phyloP scores from a whole-genome alignment of 257 asterid genomes.

The Ehretia macrophylla region DNA sequence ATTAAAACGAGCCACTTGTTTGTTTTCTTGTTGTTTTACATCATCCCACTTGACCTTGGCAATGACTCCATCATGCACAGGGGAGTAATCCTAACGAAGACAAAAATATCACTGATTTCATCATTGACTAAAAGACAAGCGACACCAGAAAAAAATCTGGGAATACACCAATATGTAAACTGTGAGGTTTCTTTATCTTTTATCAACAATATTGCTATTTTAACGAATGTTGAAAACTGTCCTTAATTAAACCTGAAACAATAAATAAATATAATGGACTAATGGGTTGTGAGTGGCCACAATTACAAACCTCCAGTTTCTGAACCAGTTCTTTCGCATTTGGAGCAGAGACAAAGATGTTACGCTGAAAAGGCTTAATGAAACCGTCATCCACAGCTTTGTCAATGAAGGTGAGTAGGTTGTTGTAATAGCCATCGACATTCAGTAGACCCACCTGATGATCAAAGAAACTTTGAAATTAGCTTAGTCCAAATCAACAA shows the following conservation, averaged over 20 bases:
- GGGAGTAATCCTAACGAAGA: constrained; percentile 38
- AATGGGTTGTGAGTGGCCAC: background rate
- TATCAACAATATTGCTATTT: constrained; percentile 23
- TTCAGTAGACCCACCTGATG: constrained; percentile 75
- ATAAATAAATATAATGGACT: background rate
- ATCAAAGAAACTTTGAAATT: background rate
- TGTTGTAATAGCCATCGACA: constrained; percentile 70
- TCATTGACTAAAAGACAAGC: background rate
- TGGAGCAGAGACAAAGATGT: constrained; percentile 64
- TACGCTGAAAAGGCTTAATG: constrained; percentile 58
- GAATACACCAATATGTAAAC: constrained; percentile 10
- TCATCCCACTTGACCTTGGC: constrained; percentile 49
- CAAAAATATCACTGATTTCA: background rate
- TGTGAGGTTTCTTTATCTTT: constrained; percentile 17
- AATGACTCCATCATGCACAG: constrained; percentile 41
- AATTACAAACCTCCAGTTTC: constrained; percentile 64
- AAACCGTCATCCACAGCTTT: constrained; percentile 83
- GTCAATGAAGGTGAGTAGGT: constrained; percentile 59
- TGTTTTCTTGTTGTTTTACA: constrained; percentile 23
- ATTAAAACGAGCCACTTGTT: background rate
- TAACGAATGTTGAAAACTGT: constrained; percentile 27
- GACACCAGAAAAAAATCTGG: background rate
- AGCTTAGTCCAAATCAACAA: no score
- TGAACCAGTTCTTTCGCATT: constrained; percentile 59
- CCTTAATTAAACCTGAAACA: background rate